Conservation (phyloP, 345 rosid species). For the Eutrema heterophyllum region DNA sequence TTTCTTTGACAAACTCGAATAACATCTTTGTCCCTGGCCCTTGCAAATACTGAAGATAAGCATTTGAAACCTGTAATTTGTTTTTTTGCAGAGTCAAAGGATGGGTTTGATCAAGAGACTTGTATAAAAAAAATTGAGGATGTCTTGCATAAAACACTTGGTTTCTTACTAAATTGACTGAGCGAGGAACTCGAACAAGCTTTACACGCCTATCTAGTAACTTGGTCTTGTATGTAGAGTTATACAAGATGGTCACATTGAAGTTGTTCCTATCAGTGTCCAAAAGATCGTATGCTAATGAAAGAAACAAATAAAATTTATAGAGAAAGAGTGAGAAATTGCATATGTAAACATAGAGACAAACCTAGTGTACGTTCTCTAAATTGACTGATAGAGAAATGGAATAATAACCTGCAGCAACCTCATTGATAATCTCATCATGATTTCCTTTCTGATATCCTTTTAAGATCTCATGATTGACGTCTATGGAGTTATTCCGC, state of each 20-base stretch:
- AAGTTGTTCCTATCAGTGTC: conserved; percentile 51
- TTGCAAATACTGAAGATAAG: conserved; percentile 55
- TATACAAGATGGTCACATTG: conserved; percentile 78
- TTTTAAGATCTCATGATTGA: conserved; percentile 64
- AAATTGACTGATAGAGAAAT: not conserved
- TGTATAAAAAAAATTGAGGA: not conserved
- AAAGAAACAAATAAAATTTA: conserved; percentile 19
- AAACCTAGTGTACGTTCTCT: not conserved
- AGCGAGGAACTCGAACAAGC: conserved; percentile 64
- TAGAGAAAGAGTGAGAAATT: conserved; percentile 7
- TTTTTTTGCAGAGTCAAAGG: conserved; percentile 25
- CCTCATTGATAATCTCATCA: conserved; percentile 54
- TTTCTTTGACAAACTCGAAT: conserved; percentile 74
- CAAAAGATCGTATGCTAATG: conserved; percentile 78
- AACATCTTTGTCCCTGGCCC: conserved; percentile 53
- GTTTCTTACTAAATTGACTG: conserved; percentile 69
- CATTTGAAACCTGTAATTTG: conserved; percentile 65
- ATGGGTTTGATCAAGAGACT: conserved; percentile 28
- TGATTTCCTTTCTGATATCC: conserved; percentile 65
- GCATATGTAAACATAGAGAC: not conserved
- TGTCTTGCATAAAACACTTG: not conserved
- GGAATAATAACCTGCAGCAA: conserved; percentile 60
- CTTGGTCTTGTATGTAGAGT: conserved; percentile 49
- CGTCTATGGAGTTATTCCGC: conserved; percentile 56
- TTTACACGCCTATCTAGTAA: not conserved